Evolutionary conservation across 2,329 filamentous ascomycete species (phyloP).

Genomic region (Cordyceps pruinosa): DNA sequence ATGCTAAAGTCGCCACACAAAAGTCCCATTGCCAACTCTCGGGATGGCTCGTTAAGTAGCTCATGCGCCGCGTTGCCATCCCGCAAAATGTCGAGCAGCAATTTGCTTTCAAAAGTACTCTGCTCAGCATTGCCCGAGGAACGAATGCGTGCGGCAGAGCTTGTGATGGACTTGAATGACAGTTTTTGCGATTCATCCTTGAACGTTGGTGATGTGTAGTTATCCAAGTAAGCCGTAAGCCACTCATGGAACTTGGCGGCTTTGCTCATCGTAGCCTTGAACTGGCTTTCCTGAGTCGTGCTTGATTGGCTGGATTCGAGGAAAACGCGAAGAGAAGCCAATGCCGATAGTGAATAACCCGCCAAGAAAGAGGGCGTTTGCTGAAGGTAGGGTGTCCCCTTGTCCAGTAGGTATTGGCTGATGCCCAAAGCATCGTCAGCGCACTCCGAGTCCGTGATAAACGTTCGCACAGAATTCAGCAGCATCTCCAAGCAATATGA

Average conservation of each 20-base stretch:
- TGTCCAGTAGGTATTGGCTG: constrained; percentile 71
- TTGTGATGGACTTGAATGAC: constrained; percentile 61
- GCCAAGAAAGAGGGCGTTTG: constrained; percentile 68
- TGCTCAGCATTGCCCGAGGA: constrained; percentile 62
- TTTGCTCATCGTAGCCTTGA: constrained; percentile 67
- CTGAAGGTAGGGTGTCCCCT: constrained; percentile 58
- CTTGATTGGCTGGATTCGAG: constrained; percentile 67
- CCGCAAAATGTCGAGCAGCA: constrained; percentile 72
- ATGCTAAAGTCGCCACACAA: constrained; percentile 69
- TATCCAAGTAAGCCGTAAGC: constrained; percentile 63
- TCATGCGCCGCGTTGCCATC: constrained; percentile 58
- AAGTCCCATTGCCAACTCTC: constrained; percentile 61
- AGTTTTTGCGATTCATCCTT: constrained; percentile 40
- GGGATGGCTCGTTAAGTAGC: constrained; percentile 63
- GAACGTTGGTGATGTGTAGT: constrained; percentile 51
- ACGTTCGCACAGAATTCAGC: constrained; percentile 69
- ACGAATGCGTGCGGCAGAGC: constrained; percentile 60
- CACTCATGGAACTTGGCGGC: constrained; percentile 71
- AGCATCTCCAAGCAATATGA: constrained; percentile 89
- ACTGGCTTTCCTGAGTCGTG: constrained; percentile 79
- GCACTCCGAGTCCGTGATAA: constrained; percentile 76
- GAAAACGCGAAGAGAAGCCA: constrained; percentile 73
- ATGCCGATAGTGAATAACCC: constrained; percentile 69
- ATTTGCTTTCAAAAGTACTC: constrained; percentile 66
- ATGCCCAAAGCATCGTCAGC: constrained; percentile 86